These are phyloP conservation scores for Rhododendron simsii DNA, from an alignment of 148 eudicot species.

Conservation along the genomic window DNA sequence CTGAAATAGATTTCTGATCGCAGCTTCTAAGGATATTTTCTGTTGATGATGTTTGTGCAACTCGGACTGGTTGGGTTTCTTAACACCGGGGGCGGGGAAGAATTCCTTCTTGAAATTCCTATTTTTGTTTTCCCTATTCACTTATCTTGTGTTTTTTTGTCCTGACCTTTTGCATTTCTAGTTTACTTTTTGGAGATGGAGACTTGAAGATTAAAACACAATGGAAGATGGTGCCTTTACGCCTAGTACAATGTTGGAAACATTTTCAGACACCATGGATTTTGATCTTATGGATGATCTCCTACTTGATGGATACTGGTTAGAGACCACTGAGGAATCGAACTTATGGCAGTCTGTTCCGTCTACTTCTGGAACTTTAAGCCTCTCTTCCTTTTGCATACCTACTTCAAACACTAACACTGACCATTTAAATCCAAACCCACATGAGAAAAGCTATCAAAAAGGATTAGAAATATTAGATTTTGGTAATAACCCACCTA, in stretches of 20 bases:
- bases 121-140: slow-evolving; percentile 51
- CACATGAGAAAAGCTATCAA: slow-evolving; percentile 17
- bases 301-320: slow-evolving; percentile 68
- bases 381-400: slow-evolving; percentile 27
- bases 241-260: slow-evolving; percentile 37
- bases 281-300: slow-evolving; percentile 63
- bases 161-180: slow-evolving; percentile 19
- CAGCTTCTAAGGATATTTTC: slow-evolving; percentile 43
- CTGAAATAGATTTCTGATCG: slow-evolving; percentile 36
- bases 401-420: slow-evolving; percentile 24
- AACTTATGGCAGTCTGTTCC: slow-evolving; percentile 33
- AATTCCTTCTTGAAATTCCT: slow-evolving; percentile 46
- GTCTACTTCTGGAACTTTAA: slow-evolving; percentile 32
- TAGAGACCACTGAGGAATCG: slow-evolving; percentile 55
- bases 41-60: slow-evolving; percentile 43
- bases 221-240: slow-evolving; percentile 61
- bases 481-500: slow-evolving; percentile 9
- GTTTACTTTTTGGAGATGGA: slow-evolving; percentile 17
- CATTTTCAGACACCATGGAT: slow-evolving; percentile 32
- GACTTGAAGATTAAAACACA: slow-evolving; percentile 16
- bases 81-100: slow-evolving; percentile 31
- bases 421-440: slow-evolving; percentile 24
- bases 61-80: slow-evolving; percentile 26
- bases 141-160: slow-evolving; percentile 55
- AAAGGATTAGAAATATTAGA: slow-evolving; percentile 31